Percentiles rank a stretch among this genome's conserved stretches.
These are phyloP conservation scores for Zygotorulaspora mrakii DNA, from an alignment of 1,139 yeast species.

Conservation along the genomic window DNA sequence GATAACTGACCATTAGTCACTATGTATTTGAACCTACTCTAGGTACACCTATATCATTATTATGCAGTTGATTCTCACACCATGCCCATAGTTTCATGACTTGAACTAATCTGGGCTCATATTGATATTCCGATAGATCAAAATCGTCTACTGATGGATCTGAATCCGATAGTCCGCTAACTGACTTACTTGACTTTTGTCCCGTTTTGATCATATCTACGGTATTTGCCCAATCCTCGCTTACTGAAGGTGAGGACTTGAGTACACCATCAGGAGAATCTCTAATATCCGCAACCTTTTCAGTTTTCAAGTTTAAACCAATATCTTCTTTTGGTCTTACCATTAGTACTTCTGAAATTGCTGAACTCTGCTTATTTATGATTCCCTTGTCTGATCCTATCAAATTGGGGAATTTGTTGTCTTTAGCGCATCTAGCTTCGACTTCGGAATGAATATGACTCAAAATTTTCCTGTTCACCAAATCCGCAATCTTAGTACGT, in stretches of 20 bases:
- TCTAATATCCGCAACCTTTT: slow-evolving; percentile 17
- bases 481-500: slow-evolving; percentile 54
- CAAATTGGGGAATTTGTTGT: slow-evolving; percentile 22
- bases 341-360: slow-evolving; percentile 17
- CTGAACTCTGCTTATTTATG: slow-evolving; percentile 14
- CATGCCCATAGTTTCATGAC: slow-evolving; percentile 59
- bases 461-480: slow-evolving; percentile 48
- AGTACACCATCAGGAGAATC: slow-evolving; percentile 15
- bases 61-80: slow-evolving; percentile 51
- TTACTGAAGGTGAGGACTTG: slow-evolving; percentile 8
- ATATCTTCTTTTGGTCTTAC: slow-evolving; percentile 20
- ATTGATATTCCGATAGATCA: slow-evolving; percentile 22
- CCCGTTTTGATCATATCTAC: slow-evolving; percentile 19
- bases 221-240: slow-evolving; percentile 19
- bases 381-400: slow-evolving; percentile 17
- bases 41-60: slow-evolving; percentile 40
- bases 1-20: slow-evolving; percentile 4
- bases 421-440: slow-evolving; percentile 10
- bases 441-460: slow-evolving; percentile 27
- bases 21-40: slow-evolving; percentile 31
- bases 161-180: slow-evolving; percentile 12
- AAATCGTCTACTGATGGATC: slow-evolving; percentile 10
- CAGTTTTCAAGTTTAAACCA: slow-evolving; percentile 15
- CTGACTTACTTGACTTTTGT: slow-evolving; percentile 7
- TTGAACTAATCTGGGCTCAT: slow-evolving; percentile 48